Evolutionary conservation across 495 filamentous ascomycete genomes (phyloP).

Genomic region (Penicillium roqueforti): DNA sequence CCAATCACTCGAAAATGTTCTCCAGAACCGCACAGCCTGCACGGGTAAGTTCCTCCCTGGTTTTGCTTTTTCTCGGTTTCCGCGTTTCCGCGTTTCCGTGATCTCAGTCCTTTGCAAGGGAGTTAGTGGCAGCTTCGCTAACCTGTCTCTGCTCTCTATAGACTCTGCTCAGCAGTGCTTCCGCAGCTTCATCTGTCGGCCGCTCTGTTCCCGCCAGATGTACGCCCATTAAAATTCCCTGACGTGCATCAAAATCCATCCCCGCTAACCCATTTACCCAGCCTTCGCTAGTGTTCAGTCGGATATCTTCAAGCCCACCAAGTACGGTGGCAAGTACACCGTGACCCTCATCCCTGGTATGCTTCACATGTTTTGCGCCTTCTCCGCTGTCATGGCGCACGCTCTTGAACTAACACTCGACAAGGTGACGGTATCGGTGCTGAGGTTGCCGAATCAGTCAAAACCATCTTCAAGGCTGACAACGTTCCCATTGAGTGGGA

Average conservation of each 20-base stretch:
- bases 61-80: conserved; percentile 6
- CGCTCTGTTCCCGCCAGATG: conserved; percentile 41
- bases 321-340: conserved; percentile 99
- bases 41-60: conserved; percentile 17
- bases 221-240: conserved; percentile 25
- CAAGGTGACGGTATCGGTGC: conserved; percentile 93
- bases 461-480: conserved; percentile 98
- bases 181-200: conserved; percentile 32
- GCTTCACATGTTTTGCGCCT: conserved; percentile 16
- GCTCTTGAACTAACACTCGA: background rate
- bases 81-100: background rate
- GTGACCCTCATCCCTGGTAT: conserved; percentile 93
- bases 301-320: conserved; percentile 97
- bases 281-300: conserved; percentile 72
- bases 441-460: conserved; percentile 95
- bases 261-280: conserved; percentile 24
- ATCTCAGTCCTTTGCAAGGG: background rate
- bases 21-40: conserved; percentile 29
- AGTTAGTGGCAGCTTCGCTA: conserved; percentile 11
- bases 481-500: conserved; percentile 99
- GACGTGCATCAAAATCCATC: background rate
- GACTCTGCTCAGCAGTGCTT: conserved; percentile 43
- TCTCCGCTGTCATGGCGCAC: background rate
- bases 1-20: conserved; percentile 24
- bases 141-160: conserved; percentile 7